Conservation (phyloP, 345 rosid genomes). For the Dimocarpus longan region DNA sequence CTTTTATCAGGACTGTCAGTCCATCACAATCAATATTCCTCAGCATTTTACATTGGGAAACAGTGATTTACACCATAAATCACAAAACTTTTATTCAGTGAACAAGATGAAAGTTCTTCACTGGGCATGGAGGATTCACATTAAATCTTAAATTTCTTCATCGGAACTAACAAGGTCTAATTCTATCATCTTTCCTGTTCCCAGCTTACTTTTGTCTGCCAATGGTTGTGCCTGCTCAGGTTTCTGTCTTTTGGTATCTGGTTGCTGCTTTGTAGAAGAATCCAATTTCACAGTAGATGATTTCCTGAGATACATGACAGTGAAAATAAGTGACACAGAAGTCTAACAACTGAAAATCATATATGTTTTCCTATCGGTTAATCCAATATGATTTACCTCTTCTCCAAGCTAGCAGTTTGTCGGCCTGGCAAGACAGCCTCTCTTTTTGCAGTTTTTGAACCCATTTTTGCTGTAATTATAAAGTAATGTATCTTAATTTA, state of each 20-base stretch:
- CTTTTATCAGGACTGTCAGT: neutral
- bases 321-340: slow-evolving; percentile 9
- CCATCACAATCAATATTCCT: neutral
- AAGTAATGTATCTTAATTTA: slow-evolving; percentile 3
- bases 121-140: neutral
- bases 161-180: slow-evolving; percentile 68
- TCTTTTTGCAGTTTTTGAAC: slow-evolving; percentile 37
- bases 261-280: slow-evolving; percentile 33
- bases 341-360: slow-evolving; percentile 11
- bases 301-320: slow-evolving; percentile 51
- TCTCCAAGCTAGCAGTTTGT: slow-evolving; percentile 31
- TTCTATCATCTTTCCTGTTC: slow-evolving; percentile 65
- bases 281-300: slow-evolving; percentile 35
- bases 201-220: slow-evolving; percentile 29
- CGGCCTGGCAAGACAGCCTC: slow-evolving; percentile 31
- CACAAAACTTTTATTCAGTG: neutral
- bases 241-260: slow-evolving; percentile 54
- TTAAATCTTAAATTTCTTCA: slow-evolving; percentile 48
- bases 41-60: neutral
- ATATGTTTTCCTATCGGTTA: neutral
- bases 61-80: neutral
- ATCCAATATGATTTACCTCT: slow-evolving; percentile 50
- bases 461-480: slow-evolving; percentile 44
- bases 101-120: neutral
- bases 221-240: slow-evolving; percentile 27